Evolutionary conservation across 495 filamentous ascomycete species (phyloP).

Genomic region (Amphirosellinia nigrospora): DNA sequence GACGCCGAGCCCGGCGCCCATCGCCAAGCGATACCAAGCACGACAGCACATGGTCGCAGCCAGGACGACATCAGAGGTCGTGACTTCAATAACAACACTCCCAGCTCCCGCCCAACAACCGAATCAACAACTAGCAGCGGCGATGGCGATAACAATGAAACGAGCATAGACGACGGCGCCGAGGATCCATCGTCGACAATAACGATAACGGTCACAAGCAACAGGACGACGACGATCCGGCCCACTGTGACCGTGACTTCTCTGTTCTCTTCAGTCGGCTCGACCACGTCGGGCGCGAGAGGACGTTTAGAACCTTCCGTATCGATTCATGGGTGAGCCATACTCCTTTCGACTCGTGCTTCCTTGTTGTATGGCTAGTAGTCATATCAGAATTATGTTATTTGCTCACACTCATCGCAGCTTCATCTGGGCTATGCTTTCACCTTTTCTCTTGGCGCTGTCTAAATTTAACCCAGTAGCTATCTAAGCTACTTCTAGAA

Average conservation of each 20-base stretch:
- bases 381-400: neutral
- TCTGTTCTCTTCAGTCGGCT: neutral
- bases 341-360: neutral
- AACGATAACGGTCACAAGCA: conserved; percentile 20
- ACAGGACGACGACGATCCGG: conserved; percentile 11
- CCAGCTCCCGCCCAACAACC: neutral
- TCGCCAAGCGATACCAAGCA: neutral
- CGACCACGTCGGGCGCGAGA: conserved; percentile 7
- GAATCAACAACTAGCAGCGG: neutral
- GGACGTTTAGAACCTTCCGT: neutral
- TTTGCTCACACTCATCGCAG: neutral
- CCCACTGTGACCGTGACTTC: conserved; percentile 21
- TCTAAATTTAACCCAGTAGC: neutral
- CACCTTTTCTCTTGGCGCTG: neutral
- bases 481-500: neutral
- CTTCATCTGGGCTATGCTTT: neutral
- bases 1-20: neutral
- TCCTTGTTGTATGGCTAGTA: neutral
- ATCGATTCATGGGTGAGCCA: neutral
- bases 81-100: neutral
- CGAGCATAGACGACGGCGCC: conserved; percentile 11
- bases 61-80: neutral
- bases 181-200: neutral
- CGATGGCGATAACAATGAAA: conserved; percentile 5
- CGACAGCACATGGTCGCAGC: neutral